Conservation (phyloP, 257 asterid genomes). For the Solanum raphanifolium region DNA sequence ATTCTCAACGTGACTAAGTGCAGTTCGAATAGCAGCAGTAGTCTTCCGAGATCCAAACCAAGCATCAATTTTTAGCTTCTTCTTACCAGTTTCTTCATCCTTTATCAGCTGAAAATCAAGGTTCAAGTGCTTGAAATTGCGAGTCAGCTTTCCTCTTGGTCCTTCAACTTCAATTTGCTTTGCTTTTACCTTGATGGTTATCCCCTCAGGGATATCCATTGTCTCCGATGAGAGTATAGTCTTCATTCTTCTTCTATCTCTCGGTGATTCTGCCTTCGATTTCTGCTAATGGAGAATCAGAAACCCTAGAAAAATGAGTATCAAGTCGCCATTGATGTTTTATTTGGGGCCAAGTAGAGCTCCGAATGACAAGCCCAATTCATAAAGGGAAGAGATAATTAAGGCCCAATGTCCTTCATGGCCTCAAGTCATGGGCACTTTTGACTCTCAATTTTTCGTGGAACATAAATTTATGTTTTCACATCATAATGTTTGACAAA, state of each 20-base stretch:
- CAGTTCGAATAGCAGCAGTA: neutral
- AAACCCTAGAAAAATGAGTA: neutral
- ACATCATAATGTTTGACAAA: no score
- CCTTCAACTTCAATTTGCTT: neutral
- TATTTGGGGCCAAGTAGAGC: neutral
- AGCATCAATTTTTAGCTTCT: neutral
- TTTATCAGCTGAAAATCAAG: neutral
- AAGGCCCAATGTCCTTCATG: neutral
- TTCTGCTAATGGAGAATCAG: neutral
- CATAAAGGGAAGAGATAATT: no score
- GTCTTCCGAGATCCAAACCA: neutral
- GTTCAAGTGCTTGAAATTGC: neutral
- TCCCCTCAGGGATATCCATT: neutral
- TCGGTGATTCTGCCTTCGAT: no score
- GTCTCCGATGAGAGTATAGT: neutral
- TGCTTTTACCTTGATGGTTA: neutral
- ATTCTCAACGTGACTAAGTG: neutral
- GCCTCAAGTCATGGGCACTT: no score
- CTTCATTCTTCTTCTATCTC: neutral
- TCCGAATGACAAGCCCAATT: neutral
- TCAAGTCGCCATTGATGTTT: neutral
- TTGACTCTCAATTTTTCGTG: no score
- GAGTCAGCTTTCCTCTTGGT: neutral
- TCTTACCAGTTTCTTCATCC: neutral
- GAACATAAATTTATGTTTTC: no score